These are phyloP conservation scores for Phanerochaete sordida DNA, from an alignment of 768 basidiomycete genomes.

Conservation along the genomic window DNA sequence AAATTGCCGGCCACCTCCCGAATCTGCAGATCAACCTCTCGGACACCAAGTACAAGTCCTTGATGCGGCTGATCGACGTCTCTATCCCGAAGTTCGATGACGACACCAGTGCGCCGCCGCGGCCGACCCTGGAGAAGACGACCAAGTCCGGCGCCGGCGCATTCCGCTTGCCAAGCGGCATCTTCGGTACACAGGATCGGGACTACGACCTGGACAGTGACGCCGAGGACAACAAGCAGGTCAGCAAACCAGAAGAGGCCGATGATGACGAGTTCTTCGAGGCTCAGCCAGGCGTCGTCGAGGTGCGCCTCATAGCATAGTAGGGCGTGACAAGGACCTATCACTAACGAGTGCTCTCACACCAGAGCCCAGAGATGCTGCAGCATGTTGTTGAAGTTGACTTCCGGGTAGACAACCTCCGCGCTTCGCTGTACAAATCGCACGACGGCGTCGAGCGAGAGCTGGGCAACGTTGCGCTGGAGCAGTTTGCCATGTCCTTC, in stretches of 20 bases:
- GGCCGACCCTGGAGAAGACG: conserved; percentile 15
- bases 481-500: conserved; percentile 74
- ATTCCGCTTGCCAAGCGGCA: conserved; percentile 50
- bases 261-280: conserved; percentile 66
- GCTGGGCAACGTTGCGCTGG: conserved; percentile 76
- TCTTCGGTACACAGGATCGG: conserved; percentile 50
- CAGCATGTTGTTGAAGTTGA: conserved; percentile 79
- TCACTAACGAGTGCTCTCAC: not conserved
- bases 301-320: conserved; percentile 28
- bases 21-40: conserved; percentile 87
- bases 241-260: conserved; percentile 14
- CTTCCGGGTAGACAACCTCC: conserved; percentile 82
- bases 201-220: conserved; percentile 73
- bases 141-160: conserved; percentile 22
- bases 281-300: conserved; percentile 53
- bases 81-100: conserved; percentile 78
- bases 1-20: conserved; percentile 85
- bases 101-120: conserved; percentile 13
- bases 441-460: conserved; percentile 62
- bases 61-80: conserved; percentile 92
- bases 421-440: conserved; percentile 76
- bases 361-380: conserved; percentile 40
- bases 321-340: not conserved
- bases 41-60: conserved; percentile 83
- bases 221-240: conserved; percentile 29